Percentiles rank a stretch among this genome's conserved stretches.
Conservation (phyloP, 148 eudicot species). For the Rhododendron molle region DNA sequence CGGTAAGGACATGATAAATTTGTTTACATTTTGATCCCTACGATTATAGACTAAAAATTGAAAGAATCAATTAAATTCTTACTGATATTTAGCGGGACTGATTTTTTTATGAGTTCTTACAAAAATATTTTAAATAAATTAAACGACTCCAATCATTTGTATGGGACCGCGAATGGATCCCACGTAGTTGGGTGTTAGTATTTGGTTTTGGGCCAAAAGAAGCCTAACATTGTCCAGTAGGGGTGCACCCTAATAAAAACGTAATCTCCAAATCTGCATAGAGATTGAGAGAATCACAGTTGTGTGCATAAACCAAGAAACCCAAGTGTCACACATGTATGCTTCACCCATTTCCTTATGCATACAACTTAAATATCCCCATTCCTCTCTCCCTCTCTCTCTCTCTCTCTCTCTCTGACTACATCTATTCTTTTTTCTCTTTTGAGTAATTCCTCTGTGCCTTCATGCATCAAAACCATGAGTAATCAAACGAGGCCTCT, state of each 20-base stretch:
- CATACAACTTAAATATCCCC: background rate
- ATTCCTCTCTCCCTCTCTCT: background rate
- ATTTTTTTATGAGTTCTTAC: too few species aligned
- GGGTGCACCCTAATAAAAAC: background rate
- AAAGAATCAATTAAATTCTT: too few species aligned
- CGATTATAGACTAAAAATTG: too few species aligned
- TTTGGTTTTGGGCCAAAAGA: background rate
- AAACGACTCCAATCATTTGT: too few species aligned
- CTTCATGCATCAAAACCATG: background rate
- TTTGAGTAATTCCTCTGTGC: background rate
- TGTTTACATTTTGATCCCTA: too few species aligned
- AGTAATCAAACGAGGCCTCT: background rate
- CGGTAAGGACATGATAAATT: too few species aligned
- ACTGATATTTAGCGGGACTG: too few species aligned
- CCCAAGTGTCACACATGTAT: background rate
- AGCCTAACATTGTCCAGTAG: background rate
- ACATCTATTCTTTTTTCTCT: background rate
- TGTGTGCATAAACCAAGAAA: background rate
- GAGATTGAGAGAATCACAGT: background rate
- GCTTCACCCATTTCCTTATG: background rate
- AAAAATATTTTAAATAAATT: too few species aligned
- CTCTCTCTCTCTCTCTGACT: background rate
- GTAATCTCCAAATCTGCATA: background rate
- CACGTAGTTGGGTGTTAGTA: too few species aligned
- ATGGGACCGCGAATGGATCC: fast-evolving